phyloP scores from a whole-genome alignment of 2,329 filamentous ascomycete genomes.

The Apiospora hydei region DNA sequence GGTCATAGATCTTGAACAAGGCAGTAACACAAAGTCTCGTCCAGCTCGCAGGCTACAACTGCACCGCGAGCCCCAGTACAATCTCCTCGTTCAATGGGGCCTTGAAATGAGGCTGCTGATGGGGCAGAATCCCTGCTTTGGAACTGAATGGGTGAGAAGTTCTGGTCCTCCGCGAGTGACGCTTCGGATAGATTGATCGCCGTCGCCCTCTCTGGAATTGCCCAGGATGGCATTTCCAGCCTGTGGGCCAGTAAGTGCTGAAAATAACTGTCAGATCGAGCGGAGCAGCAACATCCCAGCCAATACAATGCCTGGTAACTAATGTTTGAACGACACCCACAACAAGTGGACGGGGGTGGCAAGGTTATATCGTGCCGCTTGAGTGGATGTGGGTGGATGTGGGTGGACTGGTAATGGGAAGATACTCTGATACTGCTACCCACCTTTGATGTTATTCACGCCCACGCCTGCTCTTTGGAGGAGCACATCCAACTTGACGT shows the following conservation, averaged over 20 bases:
- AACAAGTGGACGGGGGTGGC: background rate
- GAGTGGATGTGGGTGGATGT: background rate
- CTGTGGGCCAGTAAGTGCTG: conserved; percentile 1
- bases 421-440: background rate
- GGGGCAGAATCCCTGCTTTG: background rate
- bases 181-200: conserved; percentile 7
- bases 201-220: background rate
- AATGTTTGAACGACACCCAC: background rate
- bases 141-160: background rate
- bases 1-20: background rate
- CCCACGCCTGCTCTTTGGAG: background rate
- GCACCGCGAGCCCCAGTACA: background rate
- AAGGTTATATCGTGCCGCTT: conserved; percentile 6
- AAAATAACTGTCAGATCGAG: conserved; percentile 15
- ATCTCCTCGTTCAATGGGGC: background rate
- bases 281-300: background rate
- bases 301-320: background rate
- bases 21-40: background rate
- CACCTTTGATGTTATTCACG: background rate
- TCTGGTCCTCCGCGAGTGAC: background rate
- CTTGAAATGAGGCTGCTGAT: conserved; percentile 9
- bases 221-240: background rate
- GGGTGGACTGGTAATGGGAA: background rate
- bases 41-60: background rate
- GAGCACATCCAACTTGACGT: background rate